Conservation (phyloP, 441 rosid genomes). For the Isatis lusitanica region DNA sequence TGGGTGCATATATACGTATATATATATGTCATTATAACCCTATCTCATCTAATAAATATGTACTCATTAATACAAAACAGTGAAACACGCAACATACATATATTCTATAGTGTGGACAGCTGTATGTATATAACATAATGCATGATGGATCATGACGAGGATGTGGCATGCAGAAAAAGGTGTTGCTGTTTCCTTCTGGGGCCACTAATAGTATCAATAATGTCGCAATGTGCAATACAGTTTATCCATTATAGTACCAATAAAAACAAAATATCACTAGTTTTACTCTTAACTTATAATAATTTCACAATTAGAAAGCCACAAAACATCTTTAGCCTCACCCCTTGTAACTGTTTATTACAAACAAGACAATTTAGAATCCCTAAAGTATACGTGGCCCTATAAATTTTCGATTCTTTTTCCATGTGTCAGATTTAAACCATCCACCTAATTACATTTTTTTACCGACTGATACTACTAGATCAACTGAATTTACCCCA, state of each 20-base stretch:
- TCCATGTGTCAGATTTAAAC: not conserved
- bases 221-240: slow-evolving; percentile 2
- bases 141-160: slow-evolving; percentile 29
- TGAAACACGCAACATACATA: slow-evolving; percentile 26
- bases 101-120: slow-evolving; percentile 29
- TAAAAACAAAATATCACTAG: not conserved
- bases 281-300: not conserved
- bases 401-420: not conserved
- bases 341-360: not conserved
- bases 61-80: not conserved
- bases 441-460: not conserved
- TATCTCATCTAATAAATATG: no score
- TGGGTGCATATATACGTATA: not conserved
- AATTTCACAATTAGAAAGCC: slow-evolving; percentile 10
- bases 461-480: not conserved
- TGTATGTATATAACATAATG: slow-evolving; percentile 25
- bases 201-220: slow-evolving; percentile 27
- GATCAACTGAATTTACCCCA: not conserved
- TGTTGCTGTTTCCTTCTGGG: slow-evolving; percentile 16
- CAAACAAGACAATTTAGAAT: not conserved
- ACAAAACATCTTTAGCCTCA: not conserved
- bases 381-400: not conserved
- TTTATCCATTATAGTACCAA: not conserved
- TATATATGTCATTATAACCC: no score
- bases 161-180: slow-evolving; percentile 34